These are phyloP conservation scores for Pleurotus platypus DNA, from an alignment of 768 basidiomycete species.

Conservation along the genomic window DNA sequence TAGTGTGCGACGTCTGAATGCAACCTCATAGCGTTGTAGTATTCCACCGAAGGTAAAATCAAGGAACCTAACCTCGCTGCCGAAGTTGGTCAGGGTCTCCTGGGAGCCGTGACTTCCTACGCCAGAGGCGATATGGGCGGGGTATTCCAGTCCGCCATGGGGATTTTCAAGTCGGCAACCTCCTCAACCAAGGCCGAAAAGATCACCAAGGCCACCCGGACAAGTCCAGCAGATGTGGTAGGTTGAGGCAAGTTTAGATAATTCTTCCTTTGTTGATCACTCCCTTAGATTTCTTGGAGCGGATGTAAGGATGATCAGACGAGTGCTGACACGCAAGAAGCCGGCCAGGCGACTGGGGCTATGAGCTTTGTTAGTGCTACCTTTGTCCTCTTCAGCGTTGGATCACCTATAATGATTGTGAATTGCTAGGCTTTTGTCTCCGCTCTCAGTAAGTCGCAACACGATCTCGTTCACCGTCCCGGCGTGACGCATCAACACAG, in stretches of 20 bases:
- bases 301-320: slow-evolving; percentile 83
- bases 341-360: slow-evolving; percentile 67
- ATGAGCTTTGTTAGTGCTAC: slow-evolving; percentile 66
- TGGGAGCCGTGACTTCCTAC: slow-evolving; percentile 77
- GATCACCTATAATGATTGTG: background rate
- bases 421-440: slow-evolving; percentile 50
- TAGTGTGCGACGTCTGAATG: background rate
- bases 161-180: slow-evolving; percentile 71
- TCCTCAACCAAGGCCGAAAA: slow-evolving; percentile 64
- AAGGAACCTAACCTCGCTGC: slow-evolving; percentile 89
- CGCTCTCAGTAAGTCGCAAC: slow-evolving; percentile 40
- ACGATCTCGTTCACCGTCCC: background rate
- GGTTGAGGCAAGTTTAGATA: slow-evolving; percentile 23
- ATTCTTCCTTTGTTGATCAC: background rate
- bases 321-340: slow-evolving; percentile 70
- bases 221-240: slow-evolving; percentile 87
- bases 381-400: background rate
- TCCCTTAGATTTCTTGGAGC: slow-evolving; percentile 70
- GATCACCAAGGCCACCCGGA: slow-evolving; percentile 57
- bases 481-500: slow-evolving; percentile 20
- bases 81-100: slow-evolving; percentile 83
- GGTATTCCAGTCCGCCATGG: slow-evolving; percentile 67
- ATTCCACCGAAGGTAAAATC: slow-evolving; percentile 94
- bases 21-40: slow-evolving; percentile 37
- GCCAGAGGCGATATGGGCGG: slow-evolving; percentile 78